Conservation (phyloP, 192 early-diverging fungal species). For the Gonapodya sp. region DNA sequence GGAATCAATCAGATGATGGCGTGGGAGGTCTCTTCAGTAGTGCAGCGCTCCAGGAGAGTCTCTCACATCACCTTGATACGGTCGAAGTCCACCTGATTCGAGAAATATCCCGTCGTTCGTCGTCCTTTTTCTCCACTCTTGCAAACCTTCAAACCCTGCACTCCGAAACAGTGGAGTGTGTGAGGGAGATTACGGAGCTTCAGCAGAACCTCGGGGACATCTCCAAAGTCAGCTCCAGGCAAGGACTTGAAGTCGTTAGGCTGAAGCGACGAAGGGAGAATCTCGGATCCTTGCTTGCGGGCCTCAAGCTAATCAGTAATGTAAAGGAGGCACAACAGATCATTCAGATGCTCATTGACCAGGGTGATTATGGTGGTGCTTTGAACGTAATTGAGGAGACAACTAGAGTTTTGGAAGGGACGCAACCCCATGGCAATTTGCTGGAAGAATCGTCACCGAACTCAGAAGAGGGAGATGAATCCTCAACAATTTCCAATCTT, state of each 20-base stretch:
- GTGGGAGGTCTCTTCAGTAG: slow-evolving; percentile 54
- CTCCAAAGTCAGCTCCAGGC: slow-evolving; percentile 51
- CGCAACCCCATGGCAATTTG: not conserved
- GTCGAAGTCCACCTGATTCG: slow-evolving; percentile 89
- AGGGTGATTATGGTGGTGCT: slow-evolving; percentile 79
- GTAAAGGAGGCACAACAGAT: slow-evolving; percentile 70
- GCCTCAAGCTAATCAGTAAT: slow-evolving; percentile 62
- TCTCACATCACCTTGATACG: slow-evolving; percentile 82
- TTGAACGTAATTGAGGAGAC: slow-evolving; percentile 82
- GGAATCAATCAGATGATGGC: slow-evolving; percentile 35
- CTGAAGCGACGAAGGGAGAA: slow-evolving; percentile 66
- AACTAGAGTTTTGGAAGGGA: slow-evolving; percentile 40
- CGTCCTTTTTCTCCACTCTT: slow-evolving; percentile 91
- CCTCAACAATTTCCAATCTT: not conserved
- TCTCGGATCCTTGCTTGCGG: slow-evolving; percentile 53
- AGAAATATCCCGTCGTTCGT: slow-evolving; percentile 89
- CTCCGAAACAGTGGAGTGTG: slow-evolving; percentile 80
- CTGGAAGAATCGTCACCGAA: not conserved
- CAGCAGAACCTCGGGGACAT: slow-evolving; percentile 55
- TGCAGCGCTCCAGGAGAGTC: slow-evolving; percentile 70
- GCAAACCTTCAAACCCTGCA: slow-evolving; percentile 88
- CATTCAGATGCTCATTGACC: slow-evolving; percentile 69
- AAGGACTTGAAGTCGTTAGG: slow-evolving; percentile 76
- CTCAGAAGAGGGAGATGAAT: not conserved
- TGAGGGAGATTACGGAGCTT: slow-evolving; percentile 74